Conservation (phyloP, 169 alveolate genomes). For the Plasmodium vinckei region DNA sequence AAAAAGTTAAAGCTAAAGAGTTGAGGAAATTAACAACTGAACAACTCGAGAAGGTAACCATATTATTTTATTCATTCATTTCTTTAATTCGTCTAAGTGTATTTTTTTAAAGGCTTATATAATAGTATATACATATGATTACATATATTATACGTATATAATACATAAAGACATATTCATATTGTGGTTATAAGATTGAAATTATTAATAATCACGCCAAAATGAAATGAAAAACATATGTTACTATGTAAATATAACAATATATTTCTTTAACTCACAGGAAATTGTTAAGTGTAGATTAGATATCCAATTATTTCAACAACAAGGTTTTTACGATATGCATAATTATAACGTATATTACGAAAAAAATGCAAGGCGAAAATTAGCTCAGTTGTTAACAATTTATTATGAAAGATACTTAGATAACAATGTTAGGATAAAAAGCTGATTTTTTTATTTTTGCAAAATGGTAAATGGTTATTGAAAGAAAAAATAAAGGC, state of each 20-base stretch:
- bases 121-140: no score
- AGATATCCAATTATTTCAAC: constrained; percentile 72
- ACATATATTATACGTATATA: no score
- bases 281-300: constrained; percentile 70
- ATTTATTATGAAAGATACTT: constrained; percentile 71
- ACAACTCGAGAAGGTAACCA: constrained; percentile 59
- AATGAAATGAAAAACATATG: no score
- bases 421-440: constrained; percentile 61
- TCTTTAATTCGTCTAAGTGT: background rate
- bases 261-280: background rate
- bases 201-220: no score
- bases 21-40: constrained; percentile 66
- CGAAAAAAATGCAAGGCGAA: constrained; percentile 66
- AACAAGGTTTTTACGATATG: constrained; percentile 72
- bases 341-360: constrained; percentile 57
- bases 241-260: background rate
- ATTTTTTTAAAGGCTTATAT: no score
- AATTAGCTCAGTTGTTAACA: constrained; percentile 72
- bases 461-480: no score
- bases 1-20: constrained; percentile 67
- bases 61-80: background rate
- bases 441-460: constrained; percentile 20
- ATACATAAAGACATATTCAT: no score
- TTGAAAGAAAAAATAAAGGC: no score
- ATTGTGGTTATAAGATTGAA: no score